These are phyloP conservation scores for Arabidopsis hybrid DNA, from an alignment of 441 rosid genomes.

Conservation along the genomic window DNA sequence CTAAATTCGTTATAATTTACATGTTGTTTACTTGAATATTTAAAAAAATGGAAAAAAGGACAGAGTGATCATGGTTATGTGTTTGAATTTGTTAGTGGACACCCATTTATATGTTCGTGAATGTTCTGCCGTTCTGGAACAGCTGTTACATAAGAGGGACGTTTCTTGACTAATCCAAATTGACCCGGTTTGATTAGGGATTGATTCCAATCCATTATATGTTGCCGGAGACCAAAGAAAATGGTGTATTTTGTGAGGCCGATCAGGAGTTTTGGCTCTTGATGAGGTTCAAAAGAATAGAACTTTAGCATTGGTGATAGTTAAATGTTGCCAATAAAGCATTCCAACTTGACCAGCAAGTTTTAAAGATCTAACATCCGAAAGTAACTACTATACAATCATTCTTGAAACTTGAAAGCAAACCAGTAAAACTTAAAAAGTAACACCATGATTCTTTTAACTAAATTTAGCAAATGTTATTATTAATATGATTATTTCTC, in stretches of 20 bases:
- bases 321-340: too few relatives aligned
- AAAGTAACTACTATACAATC: too few relatives aligned
- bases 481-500: too few relatives aligned
- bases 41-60: background rate
- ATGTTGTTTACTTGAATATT: conserved; percentile 5
- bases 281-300: background rate
- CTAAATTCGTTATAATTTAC: conserved; percentile 21
- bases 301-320: too few relatives aligned
- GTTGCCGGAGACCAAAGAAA: conserved; percentile 6
- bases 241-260: background rate
- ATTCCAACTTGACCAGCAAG: too few relatives aligned
- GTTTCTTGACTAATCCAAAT: conserved; percentile 9
- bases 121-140: conserved; percentile 31
- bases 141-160: conserved; percentile 22
- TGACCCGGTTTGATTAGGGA: conserved; percentile 7
- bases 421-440: too few relatives aligned
- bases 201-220: background rate
- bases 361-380: too few relatives aligned
- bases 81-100: conserved; percentile 36
- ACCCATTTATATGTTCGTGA: conserved; percentile 34
- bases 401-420: too few relatives aligned
- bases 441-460: too few relatives aligned
- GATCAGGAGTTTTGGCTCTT: background rate
- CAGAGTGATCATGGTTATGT: conserved; percentile 31
- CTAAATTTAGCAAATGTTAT: too few relatives aligned